Evolutionary conservation across 768 basidiomycete genomes (phyloP).

Genomic region (Leccinum broughii): DNA sequence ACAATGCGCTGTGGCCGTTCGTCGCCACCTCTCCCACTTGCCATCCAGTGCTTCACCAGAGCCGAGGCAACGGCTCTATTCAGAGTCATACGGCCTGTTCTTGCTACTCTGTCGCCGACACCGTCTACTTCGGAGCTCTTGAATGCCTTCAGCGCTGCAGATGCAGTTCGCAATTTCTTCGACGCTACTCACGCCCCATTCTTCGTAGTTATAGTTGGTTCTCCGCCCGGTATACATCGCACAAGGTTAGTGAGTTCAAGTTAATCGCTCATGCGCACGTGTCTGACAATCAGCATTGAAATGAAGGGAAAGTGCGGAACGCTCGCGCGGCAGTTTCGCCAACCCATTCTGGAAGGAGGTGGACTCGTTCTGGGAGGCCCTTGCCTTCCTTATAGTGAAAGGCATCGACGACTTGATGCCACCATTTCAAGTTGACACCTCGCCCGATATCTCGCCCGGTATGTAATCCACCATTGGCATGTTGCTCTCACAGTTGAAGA

Average conservation of each 20-base stretch:
- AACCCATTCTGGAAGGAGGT: no score
- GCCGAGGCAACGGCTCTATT: not conserved
- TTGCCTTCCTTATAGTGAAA: no score
- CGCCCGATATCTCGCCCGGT: no score
- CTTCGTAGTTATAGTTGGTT: not conserved
- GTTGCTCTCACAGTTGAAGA: no score
- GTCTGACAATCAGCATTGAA: no score
- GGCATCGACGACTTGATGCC: no score
- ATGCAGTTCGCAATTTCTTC: not conserved
- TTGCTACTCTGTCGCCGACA: not conserved
- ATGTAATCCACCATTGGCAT: no score
- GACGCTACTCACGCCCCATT: not conserved
- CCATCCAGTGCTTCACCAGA: not conserved
- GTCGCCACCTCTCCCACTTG: not conserved
- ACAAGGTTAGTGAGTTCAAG: not conserved
- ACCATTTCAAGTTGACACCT: no score
- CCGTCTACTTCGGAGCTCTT: not conserved
- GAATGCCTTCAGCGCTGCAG: not conserved
- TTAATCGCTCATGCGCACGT: not conserved
- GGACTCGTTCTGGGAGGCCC: no score
- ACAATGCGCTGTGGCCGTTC: not conserved
- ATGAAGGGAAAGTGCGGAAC: no score
- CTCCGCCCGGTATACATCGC: not conserved
- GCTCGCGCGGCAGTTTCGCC: no score
- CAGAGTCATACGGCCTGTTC: not conserved